phyloP scores from a whole-genome alignment of 2,329 filamentous ascomycete species.

The Coniochaeta sp. region DNA sequence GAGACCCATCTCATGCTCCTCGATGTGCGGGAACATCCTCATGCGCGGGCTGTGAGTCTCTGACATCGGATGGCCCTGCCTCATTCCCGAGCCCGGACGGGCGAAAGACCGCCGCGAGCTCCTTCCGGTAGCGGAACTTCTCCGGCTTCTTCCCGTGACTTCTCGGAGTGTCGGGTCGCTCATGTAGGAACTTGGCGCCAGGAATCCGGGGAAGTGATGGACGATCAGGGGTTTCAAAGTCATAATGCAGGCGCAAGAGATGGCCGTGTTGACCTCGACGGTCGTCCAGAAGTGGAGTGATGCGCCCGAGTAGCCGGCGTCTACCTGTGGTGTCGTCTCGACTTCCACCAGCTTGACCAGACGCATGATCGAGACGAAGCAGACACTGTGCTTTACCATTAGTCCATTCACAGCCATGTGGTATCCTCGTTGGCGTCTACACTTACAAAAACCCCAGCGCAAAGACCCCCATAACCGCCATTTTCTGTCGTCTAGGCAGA shows the following conservation, averaged over 20 bases:
- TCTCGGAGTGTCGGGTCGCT: background rate
- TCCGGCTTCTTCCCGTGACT: background rate
- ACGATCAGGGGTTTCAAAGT: conserved; percentile 30
- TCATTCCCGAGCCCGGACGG: background rate
- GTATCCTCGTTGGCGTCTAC: background rate
- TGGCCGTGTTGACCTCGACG: conserved; percentile 26
- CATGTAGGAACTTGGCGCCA: background rate
- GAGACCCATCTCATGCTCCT: background rate
- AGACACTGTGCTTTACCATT: conserved; percentile 18
- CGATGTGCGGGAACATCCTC: background rate
- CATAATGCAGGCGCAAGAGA: conserved; percentile 27
- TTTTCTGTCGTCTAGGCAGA: conserved; percentile 14
- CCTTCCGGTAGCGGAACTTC: background rate
- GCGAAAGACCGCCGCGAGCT: background rate
- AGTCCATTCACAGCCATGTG: background rate
- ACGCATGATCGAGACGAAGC: conserved; percentile 25
- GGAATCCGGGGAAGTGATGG: conserved; percentile 15
- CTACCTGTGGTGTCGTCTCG: conserved; percentile 7
- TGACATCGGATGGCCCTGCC: background rate
- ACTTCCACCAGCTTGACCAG: conserved; percentile 19
- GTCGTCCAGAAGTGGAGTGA: conserved; percentile 25
- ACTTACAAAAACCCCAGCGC: conserved; percentile 17
- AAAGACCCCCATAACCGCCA: conserved; percentile 15
- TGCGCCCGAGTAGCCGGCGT: conserved; percentile 20
- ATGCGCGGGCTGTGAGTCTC: background rate